Evolutionary conservation across 2,329 filamentous ascomycete genomes (phyloP).

Genomic region (Sphaerulina vaccinii): DNA sequence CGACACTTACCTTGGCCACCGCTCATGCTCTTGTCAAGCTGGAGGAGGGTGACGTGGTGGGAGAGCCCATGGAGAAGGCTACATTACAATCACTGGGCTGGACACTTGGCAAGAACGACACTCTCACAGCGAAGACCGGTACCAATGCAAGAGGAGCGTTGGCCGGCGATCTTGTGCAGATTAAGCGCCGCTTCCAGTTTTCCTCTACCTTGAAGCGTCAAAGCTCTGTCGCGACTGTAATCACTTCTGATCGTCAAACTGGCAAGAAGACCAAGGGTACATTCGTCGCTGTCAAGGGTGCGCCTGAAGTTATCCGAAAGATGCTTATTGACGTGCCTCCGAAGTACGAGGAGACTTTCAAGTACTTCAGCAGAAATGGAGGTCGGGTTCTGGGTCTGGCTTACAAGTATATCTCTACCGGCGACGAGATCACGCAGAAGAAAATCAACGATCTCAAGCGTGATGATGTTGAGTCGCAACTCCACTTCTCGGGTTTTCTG

Average conservation of each 20-base stretch:
- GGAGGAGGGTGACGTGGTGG: constrained; percentile 94
- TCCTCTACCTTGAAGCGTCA: constrained; percentile 95
- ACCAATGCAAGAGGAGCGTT: constrained; percentile 43
- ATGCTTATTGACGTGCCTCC: constrained; percentile 81
- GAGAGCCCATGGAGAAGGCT: constrained; percentile 98
- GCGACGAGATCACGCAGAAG: constrained; percentile 75
- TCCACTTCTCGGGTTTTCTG: constrained; percentile 91
- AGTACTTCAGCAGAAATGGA: constrained; percentile 94
- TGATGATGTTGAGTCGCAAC: constrained; percentile 80
- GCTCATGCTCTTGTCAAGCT: constrained; percentile 94
- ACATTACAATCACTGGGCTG: constrained; percentile 87
- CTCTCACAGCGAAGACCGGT: constrained; percentile 67
- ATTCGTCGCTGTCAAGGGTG: constrained; percentile 94
- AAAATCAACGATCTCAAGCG: constrained; percentile 93
- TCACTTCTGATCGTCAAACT: constrained; percentile 67
- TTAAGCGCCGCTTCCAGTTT: constrained; percentile 97
- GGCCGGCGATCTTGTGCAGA: constrained; percentile 75
- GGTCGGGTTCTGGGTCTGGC: constrained; percentile 90
- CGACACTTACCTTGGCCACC: constrained; percentile 88
- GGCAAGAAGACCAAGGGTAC: constrained; percentile 78
- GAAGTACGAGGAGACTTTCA: constrained; percentile 96
- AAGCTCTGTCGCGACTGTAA: constrained; percentile 85
- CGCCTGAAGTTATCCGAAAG: constrained; percentile 92
- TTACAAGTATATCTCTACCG: constrained; percentile 84
- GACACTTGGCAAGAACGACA: constrained; percentile 87